phyloP scores from a whole-genome alignment of 306 rosid species.

The Heteromeles arbutifolia region DNA sequence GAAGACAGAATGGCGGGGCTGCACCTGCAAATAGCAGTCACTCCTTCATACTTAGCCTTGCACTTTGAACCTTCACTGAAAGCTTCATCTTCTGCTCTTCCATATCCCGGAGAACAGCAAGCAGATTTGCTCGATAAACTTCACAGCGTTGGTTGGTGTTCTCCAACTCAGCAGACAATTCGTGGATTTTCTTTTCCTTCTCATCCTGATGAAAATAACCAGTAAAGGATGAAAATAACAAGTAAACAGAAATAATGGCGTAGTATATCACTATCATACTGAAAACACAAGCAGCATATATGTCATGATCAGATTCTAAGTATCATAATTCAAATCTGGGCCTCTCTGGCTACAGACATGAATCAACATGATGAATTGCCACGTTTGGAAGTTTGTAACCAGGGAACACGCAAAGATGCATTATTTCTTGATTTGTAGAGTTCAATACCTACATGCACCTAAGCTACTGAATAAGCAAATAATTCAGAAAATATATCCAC shows the following conservation, averaged over 20 bases:
- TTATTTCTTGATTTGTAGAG: neutral
- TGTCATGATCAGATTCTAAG: neutral
- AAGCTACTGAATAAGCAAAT: neutral
- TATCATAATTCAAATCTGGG: neutral
- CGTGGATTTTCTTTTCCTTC: constrained; percentile 67
- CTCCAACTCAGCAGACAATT: constrained; percentile 69
- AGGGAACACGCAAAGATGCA: neutral
- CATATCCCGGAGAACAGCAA: constrained; percentile 85
- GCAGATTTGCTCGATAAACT: constrained; percentile 75
- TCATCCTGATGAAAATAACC: too few relatives aligned
- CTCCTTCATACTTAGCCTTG: constrained; percentile 84
- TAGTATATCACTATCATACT: neutral
- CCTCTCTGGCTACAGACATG: neutral
- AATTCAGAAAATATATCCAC: neutral
- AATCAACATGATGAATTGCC: neutral
- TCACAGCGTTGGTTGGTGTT: constrained; percentile 71
- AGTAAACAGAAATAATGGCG: constrained; percentile 11
- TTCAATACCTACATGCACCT: neutral
- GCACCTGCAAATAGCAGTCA: constrained; percentile 23
- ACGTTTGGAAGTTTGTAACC: neutral
- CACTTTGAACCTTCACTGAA: constrained; percentile 91
- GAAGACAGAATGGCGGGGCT: neutral
- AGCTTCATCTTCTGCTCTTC: constrained; percentile 89
- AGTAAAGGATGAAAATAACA: constrained; percentile 16
- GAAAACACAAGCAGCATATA: neutral